Percentiles rank a stretch among this genome's conserved stretches.
Evolutionary conservation across 2,329 filamentous ascomycete species (phyloP).

Genomic region (Penicillium thymicola): DNA sequence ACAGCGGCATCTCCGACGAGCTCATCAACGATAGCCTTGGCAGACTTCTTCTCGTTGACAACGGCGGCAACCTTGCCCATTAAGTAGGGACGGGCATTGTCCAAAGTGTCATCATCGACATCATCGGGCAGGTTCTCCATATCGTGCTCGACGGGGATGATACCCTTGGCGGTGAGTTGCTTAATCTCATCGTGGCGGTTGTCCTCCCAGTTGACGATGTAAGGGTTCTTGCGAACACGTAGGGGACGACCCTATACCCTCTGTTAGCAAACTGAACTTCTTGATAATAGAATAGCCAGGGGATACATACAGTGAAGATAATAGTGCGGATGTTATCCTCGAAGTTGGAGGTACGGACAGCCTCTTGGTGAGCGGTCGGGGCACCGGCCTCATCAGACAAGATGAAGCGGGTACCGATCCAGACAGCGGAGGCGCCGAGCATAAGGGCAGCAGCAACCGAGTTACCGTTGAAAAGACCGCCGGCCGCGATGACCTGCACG

Average conservation of each 20-base stretch:
- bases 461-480: conserved; percentile 90
- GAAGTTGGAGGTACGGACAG: conserved; percentile 83
- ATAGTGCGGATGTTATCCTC: conserved; percentile 96
- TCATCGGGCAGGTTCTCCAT: conserved; percentile 75
- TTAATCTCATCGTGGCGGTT: conserved; percentile 89
- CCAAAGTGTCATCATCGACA: conserved; percentile 79
- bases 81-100: conserved; percentile 83
- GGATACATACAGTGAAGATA: conserved; percentile 73
- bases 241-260: conserved; percentile 69
- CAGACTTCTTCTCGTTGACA: conserved; percentile 85
- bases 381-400: conserved; percentile 92
- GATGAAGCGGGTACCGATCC: conserved; percentile 96
- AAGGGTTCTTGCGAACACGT: conserved; percentile 87
- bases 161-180: conserved; percentile 80
- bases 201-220: conserved; percentile 94
- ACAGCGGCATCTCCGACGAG: conserved; percentile 78
- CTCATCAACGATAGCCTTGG: conserved; percentile 91
- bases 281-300: background rate
- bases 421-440: conserved; percentile 88
- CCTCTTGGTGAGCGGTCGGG: conserved; percentile 90
- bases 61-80: conserved; percentile 98
- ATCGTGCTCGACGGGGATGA: conserved; percentile 91
- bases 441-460: conserved; percentile 85
- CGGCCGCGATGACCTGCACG: conserved; percentile 89
- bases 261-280: conserved; percentile 14